Percentiles rank a stretch among this genome's conserved stretches.
Evolutionary conservation across 2,329 filamentous ascomycete genomes (phyloP).

Genomic region (Aureobasidium sp.): DNA sequence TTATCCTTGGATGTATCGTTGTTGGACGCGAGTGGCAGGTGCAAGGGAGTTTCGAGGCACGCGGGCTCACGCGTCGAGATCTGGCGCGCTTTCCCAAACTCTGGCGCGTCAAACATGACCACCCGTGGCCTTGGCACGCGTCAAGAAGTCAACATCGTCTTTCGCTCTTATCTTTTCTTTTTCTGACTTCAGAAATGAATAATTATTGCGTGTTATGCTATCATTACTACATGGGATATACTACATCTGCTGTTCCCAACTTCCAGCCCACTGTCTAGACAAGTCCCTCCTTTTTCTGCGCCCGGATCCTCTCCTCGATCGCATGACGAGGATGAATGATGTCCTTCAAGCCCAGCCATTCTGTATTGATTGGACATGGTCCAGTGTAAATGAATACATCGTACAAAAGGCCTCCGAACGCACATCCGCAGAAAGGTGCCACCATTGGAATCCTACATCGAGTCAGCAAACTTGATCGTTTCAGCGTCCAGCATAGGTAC

Average conservation of each 20-base stretch:
- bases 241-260: too few relatives aligned
- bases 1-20: neutral
- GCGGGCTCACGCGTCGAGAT: conserved; percentile 5
- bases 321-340: conserved; percentile 18
- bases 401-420: conserved; percentile 57
- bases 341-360: conserved; percentile 32
- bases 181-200: neutral
- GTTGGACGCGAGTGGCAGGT: neutral
- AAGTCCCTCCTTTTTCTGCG: conserved; percentile 21
- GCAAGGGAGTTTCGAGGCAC: conserved; percentile 4
- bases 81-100: neutral
- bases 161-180: neutral
- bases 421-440: conserved; percentile 53
- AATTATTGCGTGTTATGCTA: neutral
- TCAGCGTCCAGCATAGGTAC: neutral
- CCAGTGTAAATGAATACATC: conserved; percentile 60
- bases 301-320: conserved; percentile 14
- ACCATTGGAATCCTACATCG: conserved; percentile 45
- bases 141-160: neutral
- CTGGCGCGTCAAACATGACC: neutral
- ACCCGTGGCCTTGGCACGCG: neutral
- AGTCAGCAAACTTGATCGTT: neutral
- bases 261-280: conserved; percentile 14
- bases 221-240: too few relatives aligned
- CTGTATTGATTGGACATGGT: conserved; percentile 52